phyloP scores from a whole-genome alignment of 495 filamentous ascomycete genomes.

The Hypoxylon fragiforme region DNA sequence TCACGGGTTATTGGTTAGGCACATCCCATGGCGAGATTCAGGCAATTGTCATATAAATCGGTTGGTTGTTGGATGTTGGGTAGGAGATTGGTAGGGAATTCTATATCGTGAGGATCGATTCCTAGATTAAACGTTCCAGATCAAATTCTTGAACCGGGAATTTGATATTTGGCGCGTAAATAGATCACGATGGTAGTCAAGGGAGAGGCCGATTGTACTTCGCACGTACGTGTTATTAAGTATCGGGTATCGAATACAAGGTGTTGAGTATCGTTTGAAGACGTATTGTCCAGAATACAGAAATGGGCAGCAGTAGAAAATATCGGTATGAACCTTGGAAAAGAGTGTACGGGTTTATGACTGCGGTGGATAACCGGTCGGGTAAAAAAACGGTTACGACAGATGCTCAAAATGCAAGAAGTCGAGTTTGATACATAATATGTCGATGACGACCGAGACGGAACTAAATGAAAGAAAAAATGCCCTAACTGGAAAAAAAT shows the following conservation, averaged over 20 bases:
- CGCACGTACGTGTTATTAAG: too few species aligned
- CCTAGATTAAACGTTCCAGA: slow-evolving; percentile 3
- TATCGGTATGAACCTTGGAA: neutral
- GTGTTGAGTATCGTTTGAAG: too few species aligned
- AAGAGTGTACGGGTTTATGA: neutral
- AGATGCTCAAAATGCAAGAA: neutral
- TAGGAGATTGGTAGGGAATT: neutral
- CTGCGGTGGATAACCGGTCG: slow-evolving; percentile 20
- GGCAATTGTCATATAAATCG: slow-evolving; percentile 1
- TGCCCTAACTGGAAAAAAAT: neutral
- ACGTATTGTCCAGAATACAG: too few species aligned
- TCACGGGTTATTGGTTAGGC: slow-evolving; percentile 9
- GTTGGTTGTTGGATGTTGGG: slow-evolving; percentile 1
- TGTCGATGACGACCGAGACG: neutral
- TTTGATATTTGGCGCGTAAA: slow-evolving; percentile 14
- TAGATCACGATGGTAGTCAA: neutral
- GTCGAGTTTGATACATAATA: neutral
- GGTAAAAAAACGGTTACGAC: slow-evolving; percentile 34
- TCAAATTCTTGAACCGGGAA: slow-evolving; percentile 17
- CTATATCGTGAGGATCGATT: neutral
- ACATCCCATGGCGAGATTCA: slow-evolving; percentile 26
- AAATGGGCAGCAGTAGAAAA: too few species aligned
- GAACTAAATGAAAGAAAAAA: slow-evolving; percentile 7
- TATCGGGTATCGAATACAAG: too few species aligned
- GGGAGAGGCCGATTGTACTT: too few species aligned